Evolutionary conservation across 257 asterid species (phyloP).

Genomic region (Solanum appendiculatum): DNA sequence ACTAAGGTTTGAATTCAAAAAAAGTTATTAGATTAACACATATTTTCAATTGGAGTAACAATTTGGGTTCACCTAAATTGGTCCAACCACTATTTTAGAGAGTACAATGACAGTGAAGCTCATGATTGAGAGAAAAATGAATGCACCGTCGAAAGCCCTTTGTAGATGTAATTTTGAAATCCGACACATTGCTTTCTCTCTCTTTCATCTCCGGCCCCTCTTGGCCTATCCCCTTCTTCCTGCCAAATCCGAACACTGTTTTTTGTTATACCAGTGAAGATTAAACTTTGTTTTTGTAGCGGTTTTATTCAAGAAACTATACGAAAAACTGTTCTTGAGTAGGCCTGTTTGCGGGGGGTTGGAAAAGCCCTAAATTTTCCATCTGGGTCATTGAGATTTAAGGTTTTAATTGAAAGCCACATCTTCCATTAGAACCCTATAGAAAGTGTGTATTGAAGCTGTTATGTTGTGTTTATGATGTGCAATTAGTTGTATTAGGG

Average conservation of each 20-base stretch:
- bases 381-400: constrained; percentile 40
- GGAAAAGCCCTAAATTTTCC: constrained; percentile 17
- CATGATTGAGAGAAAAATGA: background rate
- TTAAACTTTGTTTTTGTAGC: background rate
- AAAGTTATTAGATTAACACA: background rate
- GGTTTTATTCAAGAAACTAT: background rate
- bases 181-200: constrained; percentile 14
- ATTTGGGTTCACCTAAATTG: background rate
- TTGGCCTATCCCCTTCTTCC: background rate
- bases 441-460: constrained; percentile 5
- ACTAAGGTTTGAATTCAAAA: background rate
- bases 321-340: background rate
- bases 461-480: background rate
- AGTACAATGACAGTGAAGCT: background rate
- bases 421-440: background rate
- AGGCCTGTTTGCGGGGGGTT: background rate
- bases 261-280: background rate
- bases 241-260: background rate
- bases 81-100: background rate
- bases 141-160: constrained; percentile 3
- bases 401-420: background rate
- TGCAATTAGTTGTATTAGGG: constrained; percentile 1
- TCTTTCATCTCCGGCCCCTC: constrained; percentile 9
- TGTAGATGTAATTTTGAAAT: constrained; percentile 9
- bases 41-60: background rate